Conservation (phyloP, 2,329 filamentous ascomycete species). For the Daldinia sp. region DNA sequence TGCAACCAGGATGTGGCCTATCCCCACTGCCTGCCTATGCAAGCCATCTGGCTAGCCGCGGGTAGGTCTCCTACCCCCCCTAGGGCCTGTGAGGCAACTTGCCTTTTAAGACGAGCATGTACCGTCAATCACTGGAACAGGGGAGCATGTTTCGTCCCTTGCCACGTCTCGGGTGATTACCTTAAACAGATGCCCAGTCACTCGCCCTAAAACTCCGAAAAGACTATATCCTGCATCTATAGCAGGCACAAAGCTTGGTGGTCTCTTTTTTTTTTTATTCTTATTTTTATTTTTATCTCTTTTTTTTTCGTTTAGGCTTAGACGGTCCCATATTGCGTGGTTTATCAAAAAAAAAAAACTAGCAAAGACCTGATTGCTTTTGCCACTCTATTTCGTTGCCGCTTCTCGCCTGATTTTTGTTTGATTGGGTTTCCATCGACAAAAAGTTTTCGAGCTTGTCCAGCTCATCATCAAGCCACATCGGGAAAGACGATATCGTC, state of each 20-base stretch:
- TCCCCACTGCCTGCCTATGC: slow-evolving; percentile 49
- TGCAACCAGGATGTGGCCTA: slow-evolving; percentile 48
- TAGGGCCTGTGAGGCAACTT: slow-evolving; percentile 46
- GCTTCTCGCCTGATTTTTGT: slow-evolving; percentile 43
- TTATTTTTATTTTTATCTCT: not conserved
- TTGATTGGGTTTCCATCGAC: slow-evolving; percentile 44
- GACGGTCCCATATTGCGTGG: slow-evolving; percentile 36
- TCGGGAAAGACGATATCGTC: slow-evolving; percentile 47
- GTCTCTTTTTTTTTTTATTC: not conserved
- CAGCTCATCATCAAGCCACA: slow-evolving; percentile 51
- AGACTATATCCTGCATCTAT: slow-evolving; percentile 41
- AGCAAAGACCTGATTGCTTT: slow-evolving; percentile 35
- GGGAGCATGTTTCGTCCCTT: slow-evolving; percentile 49
- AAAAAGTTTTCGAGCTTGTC: slow-evolving; percentile 41
- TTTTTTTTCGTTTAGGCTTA: slow-evolving; percentile 31
- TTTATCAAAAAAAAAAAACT: slow-evolving; percentile 35
- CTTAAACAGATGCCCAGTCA: slow-evolving; percentile 40
- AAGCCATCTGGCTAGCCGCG: slow-evolving; percentile 51
- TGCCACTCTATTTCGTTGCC: slow-evolving; percentile 38
- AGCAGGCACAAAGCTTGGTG: slow-evolving; percentile 24
- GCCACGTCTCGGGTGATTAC: slow-evolving; percentile 45
- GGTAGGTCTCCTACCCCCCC: slow-evolving; percentile 44
- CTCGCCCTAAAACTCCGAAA: slow-evolving; percentile 29
- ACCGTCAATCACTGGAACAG: slow-evolving; percentile 52
- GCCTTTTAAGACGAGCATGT: slow-evolving; percentile 48